These are phyloP conservation scores for Oehlia diaphana DNA, from an alignment of 192 early-diverging fungal genomes.

Conservation along the genomic window DNA sequence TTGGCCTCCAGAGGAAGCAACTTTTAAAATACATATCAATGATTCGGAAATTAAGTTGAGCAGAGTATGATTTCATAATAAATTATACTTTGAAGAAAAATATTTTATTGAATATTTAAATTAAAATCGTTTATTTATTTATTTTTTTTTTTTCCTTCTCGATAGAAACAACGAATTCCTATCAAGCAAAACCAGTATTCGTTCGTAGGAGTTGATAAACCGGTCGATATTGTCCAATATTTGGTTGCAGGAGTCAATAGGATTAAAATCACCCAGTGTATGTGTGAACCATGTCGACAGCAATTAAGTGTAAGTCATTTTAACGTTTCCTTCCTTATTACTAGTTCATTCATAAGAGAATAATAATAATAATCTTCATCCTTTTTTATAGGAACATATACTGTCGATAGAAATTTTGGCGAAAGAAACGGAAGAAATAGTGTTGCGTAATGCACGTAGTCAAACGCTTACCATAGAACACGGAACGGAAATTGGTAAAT, in stretches of 20 bases:
- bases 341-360: background rate
- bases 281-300: background rate
- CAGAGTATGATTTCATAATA: background rate
- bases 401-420: background rate
- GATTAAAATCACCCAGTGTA: background rate
- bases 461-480: background rate
- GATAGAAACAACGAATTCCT: background rate
- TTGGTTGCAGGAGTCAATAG: background rate
- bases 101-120: background rate
- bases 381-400: background rate
- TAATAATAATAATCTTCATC: background rate
- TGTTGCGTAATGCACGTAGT: background rate
- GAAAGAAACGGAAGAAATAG: background rate
- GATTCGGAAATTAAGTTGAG: background rate
- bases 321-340: background rate
- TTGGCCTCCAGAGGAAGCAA: background rate
- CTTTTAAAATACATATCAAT: background rate
- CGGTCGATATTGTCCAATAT: background rate
- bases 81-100: background rate
- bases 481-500: background rate
- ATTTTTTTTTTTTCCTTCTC: constrained; percentile 1
- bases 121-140: no score
- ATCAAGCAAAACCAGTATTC: background rate
- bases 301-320: background rate
- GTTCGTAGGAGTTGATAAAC: background rate